These are phyloP conservation scores for Picea mariana DNA, from an alignment of 83 land plant genomes.

Conservation along the genomic window DNA sequence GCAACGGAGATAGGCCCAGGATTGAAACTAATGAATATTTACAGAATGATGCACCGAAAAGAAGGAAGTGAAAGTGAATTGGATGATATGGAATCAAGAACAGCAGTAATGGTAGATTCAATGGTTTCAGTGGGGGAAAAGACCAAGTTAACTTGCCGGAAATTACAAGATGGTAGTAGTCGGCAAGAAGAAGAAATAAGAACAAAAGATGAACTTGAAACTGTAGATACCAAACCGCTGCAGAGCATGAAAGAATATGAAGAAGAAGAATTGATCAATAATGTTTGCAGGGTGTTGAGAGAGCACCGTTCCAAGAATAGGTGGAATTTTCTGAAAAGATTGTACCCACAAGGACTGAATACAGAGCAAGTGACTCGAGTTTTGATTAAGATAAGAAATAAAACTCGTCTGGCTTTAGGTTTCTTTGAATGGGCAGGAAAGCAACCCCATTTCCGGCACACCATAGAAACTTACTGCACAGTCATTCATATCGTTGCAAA, in stretches of 20 bases:
- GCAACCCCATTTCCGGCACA: constrained; percentile 22
- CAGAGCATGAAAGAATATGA: background rate
- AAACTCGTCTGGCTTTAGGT: constrained; percentile 54
- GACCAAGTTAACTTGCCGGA: background rate
- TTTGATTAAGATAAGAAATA: constrained; percentile 32
- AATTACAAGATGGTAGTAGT: background rate
- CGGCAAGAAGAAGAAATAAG: constrained; percentile 1
- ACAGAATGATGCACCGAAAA: background rate
- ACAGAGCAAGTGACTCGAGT: constrained; percentile 37
- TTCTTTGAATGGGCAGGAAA: constrained; percentile 46
- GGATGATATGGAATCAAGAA: background rate
- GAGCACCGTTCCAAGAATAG: constrained; percentile 45
- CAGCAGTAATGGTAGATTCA: background rate
- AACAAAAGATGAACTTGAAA: constrained; percentile 1
- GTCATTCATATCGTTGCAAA: constrained; percentile 48
- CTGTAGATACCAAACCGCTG: background rate
- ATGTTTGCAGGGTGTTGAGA: constrained; percentile 38
- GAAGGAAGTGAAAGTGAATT: background rate
- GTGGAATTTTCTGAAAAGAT: constrained; percentile 39
- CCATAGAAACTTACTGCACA: constrained; percentile 38
- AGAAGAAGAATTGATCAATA: constrained; percentile 33
- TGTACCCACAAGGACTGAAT: constrained; percentile 24
- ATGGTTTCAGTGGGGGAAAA: background rate
- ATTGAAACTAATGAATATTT: background rate
- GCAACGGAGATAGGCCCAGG: background rate